Percentiles rank a stretch among this genome's conserved stretches.
Conservation (phyloP, 2,329 filamentous ascomycete genomes). For the Penicillium sp. region DNA sequence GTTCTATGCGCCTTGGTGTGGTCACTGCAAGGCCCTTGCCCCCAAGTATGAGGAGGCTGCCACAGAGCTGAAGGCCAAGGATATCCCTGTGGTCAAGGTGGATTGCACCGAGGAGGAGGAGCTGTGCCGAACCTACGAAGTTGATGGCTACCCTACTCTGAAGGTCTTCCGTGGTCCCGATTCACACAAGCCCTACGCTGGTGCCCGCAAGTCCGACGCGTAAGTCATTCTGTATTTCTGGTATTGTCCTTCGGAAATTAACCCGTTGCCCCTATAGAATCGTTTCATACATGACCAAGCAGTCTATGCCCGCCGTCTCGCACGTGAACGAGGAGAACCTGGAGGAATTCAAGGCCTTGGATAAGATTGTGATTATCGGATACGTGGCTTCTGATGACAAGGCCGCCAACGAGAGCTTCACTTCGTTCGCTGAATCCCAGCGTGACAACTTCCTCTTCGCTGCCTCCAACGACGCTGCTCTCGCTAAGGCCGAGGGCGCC, state of each 20-base stretch:
- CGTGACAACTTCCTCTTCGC: slow-evolving; percentile 93
- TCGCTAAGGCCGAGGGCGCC: slow-evolving; percentile 89
- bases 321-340: slow-evolving; percentile 75
- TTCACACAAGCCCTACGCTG: slow-evolving; percentile 76
- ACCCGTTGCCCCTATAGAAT: slow-evolving; percentile 46
- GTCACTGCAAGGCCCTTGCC: slow-evolving; percentile 95
- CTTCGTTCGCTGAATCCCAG: slow-evolving; percentile 66
- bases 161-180: slow-evolving; percentile 96
- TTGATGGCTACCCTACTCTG: slow-evolving; percentile 97
- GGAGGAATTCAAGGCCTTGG: slow-evolving; percentile 94
- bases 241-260: background rate
- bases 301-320: slow-evolving; percentile 90
- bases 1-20: slow-evolving; percentile 97
- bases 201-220: slow-evolving; percentile 81
- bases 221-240: slow-evolving; percentile 35
- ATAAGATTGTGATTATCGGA: slow-evolving; percentile 92
- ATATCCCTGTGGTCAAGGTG: slow-evolving; percentile 49
- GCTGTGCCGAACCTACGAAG: slow-evolving; percentile 83
- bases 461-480: slow-evolving; percentile 73
- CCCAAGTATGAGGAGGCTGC: slow-evolving; percentile 52
- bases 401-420: slow-evolving; percentile 82
- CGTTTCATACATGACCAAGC: slow-evolving; percentile 94
- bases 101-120: slow-evolving; percentile 95
- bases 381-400: slow-evolving; percentile 81
- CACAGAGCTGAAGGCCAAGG: slow-evolving; percentile 48